Conservation (phyloP, 768 basidiomycete species). For the Coprinopsis marcescibilis region DNA sequence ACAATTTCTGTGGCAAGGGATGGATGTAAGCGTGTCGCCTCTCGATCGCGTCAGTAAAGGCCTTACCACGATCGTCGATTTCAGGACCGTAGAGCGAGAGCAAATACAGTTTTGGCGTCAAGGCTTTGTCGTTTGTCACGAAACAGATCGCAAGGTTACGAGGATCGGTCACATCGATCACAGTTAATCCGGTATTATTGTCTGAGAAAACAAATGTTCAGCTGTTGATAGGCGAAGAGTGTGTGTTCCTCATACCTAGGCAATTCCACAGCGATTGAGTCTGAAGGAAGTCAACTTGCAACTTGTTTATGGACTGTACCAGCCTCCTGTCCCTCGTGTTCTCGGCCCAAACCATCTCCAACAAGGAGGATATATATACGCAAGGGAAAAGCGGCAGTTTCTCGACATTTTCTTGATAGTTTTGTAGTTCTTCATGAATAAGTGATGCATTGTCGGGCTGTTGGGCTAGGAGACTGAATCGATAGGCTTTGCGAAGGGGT, state of each 20-base stretch:
- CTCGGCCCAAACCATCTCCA: neutral
- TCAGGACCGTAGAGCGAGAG: neutral
- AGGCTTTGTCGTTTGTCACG: neutral
- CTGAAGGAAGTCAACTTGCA: neutral
- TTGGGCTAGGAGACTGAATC: neutral
- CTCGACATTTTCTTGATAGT: neutral
- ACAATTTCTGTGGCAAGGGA: neutral
- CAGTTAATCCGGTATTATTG: neutral
- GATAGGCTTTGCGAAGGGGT: neutral
- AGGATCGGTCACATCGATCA: neutral
- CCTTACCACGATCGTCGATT: neutral
- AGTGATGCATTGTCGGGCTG: neutral
- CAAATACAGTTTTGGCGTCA: too few relatives aligned
- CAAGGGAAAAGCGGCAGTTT: neutral
- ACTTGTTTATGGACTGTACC: neutral
- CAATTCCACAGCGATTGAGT: neutral
- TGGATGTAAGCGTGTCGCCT: neutral
- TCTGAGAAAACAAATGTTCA: neutral
- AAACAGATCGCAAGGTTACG: neutral
- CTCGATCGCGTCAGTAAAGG: neutral
- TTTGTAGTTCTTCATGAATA: neutral
- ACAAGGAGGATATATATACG: neutral
- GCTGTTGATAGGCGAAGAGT: neutral
- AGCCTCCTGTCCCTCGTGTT: neutral
- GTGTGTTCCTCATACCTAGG: neutral